Evolutionary conservation across 441 rosid species (phyloP).

Genomic region (Aquilaria agallochum): DNA sequence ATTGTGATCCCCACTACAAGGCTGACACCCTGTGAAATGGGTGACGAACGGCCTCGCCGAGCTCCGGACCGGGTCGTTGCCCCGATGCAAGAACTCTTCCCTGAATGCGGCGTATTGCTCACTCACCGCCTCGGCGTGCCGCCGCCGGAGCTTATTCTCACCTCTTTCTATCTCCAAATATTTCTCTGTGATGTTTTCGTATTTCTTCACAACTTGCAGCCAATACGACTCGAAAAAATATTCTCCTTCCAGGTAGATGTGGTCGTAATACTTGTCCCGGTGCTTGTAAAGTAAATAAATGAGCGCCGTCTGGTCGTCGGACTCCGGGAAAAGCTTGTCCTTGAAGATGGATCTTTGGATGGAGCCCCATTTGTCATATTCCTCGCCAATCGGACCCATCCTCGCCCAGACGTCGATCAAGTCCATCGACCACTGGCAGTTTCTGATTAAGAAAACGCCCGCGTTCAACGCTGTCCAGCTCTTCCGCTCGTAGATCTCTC

Average conservation of each 20-base stretch:
- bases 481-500: conserved; percentile 40
- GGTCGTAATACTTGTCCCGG: conserved; percentile 43
- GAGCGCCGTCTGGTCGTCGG: conserved; percentile 88
- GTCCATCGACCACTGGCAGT: conserved; percentile 96
- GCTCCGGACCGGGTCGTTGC: conserved; percentile 50
- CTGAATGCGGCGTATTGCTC: conserved; percentile 58
- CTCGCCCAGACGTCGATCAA: conserved; percentile 64
- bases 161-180: conserved; percentile 52
- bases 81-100: conserved; percentile 48
- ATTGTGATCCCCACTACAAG: conserved; percentile 77
- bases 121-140: conserved; percentile 92
- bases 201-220: conserved; percentile 48
- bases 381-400: conserved; percentile 60
- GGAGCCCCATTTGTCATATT: conserved; percentile 58
- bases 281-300: conserved; percentile 52
- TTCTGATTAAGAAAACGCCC: conserved; percentile 69
- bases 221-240: conserved; percentile 86
- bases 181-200: conserved; percentile 49
- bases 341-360: conserved; percentile 62
- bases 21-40: conserved; percentile 94
- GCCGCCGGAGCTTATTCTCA: conserved; percentile 42
- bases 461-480: conserved; percentile 89
- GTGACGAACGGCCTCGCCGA: conserved; percentile 75
- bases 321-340: conserved; percentile 66
- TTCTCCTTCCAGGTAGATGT: conserved; percentile 68